Base-by-base conservation (phyloP, 352 stramenopile species). In the Globisporangium paddicum region DNA sequence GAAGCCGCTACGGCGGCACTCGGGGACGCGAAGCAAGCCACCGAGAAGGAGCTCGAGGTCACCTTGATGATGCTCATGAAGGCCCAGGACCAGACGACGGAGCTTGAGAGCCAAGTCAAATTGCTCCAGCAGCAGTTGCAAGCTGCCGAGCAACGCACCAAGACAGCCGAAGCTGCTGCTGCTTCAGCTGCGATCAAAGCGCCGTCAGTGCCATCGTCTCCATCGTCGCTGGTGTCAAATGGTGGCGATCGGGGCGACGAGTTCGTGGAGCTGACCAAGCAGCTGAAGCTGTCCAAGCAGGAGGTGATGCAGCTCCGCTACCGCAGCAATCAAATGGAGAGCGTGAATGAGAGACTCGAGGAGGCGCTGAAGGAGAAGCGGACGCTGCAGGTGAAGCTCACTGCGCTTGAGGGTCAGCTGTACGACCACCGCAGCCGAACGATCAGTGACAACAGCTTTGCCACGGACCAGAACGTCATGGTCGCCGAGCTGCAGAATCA, bases 231-330 rank as follows among this genome's bases (percentile, higher is more conserved):
- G n/a, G 63, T 81, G 38, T 68, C 41, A 40, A 45, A 50, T 14
- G 21, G 28, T 7, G 64, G 42, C 11, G 45, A 65, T 26, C 48
- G 65, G 0, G 63, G 71, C 30, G 68, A 81, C 2, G 78, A 89
- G 30, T 40, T 89, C 41, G 64, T 66, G 0, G 82, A 93, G 25
- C 62, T 89, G 11, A 72, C 68, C 16, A 93, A 93, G 69, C 78
- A 90, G 60, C 63, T 93, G 4, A 93, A 93, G 56, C 53, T 89
- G 16, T 77, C 82, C 6, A 82, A 85, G 32, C 82, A 93, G 45
- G 82, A 93, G 50, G 80, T 88, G 13, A 93, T 93, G 82, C 79
- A 90, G 68, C 75, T 93, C 19, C 82, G 80, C 0, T 93, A 89
- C 68, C 82, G 82, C 32, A 90, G 80, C 40, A 93, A 93, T 52